phyloP scores from a whole-genome alignment of 1,139 yeast species.

The Blastobotrys arbuscula region DNA sequence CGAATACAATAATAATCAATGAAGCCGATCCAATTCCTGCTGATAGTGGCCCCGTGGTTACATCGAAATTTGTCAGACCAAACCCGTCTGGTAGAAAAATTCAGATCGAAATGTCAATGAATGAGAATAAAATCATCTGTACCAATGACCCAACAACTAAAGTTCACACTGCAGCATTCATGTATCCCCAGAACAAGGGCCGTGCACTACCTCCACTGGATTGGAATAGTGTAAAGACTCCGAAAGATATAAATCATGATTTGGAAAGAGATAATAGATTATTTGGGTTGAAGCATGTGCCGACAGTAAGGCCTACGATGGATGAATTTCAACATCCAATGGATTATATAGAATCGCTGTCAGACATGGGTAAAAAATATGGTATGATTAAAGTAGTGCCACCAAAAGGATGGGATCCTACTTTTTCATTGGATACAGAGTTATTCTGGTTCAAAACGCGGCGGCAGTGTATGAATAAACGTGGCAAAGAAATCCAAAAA shows the following conservation, averaged over 20 bases:
- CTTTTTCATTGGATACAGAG: conserved; percentile 45
- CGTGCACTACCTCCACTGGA: conserved; percentile 42
- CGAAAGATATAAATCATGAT: conserved; percentile 6
- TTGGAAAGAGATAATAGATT: conserved; percentile 15
- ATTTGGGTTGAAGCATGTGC: conserved; percentile 37
- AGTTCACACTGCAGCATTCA: conserved; percentile 32
- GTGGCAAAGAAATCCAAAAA: conserved; percentile 26
- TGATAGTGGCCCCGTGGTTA: not conserved
- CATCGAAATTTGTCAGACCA: conserved; percentile 7
- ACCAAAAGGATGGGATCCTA: conserved; percentile 39
- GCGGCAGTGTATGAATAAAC: conserved; percentile 43
- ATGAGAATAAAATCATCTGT: not conserved
- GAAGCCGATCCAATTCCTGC: not conserved
- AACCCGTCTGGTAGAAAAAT: not conserved
- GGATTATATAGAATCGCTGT: conserved; percentile 28
- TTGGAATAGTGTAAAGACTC: conserved; percentile 30
- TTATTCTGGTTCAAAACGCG: conserved; percentile 48
- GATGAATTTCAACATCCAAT: conserved; percentile 43
- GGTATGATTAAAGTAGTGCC: conserved; percentile 73
- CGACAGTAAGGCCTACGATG: conserved; percentile 43
- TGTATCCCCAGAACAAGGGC: conserved; percentile 39
- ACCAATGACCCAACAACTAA: not conserved
- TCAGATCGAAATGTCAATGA: not conserved
- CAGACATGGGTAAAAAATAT: conserved; percentile 41
- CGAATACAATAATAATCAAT: not conserved